Base-by-base conservation (phyloP, 2,329 filamentous ascomycete species). In the Thelonectria rubi region DNA sequence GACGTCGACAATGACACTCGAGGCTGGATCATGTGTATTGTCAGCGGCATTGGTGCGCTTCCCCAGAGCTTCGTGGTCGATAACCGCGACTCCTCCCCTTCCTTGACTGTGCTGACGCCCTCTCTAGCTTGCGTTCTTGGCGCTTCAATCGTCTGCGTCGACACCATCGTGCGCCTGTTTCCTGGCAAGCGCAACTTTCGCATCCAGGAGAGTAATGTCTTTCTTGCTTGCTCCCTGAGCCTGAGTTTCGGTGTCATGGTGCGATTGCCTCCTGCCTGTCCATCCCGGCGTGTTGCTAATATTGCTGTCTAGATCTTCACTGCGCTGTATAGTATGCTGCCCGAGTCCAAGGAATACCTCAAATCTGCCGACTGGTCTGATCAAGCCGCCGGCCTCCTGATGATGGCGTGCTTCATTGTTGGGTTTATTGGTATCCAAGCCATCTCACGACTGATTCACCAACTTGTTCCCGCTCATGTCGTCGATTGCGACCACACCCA, bases 201-300 rank as follows among this genome's bases (percentile, higher is more conserved):
- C 69, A 96, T 99, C 68, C 88, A 96, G 73, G 91, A 97, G 65
- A 97, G 92, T 78, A 94, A 92, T 80, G 83, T 83, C 20, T 99
- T 99, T 75, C 83, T 97, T 5, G 94, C 94, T 1, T 88, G 89
- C 20, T 97, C 94, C 0, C 79, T 98, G 63, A 97, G 94, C 77
- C 79, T 99, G 66, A 97, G 93, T 75, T 97, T 97, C 69, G 94
- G 95, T 45, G 94, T 98, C 47, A 97, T 99, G 93, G 94, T 97
- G 77, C 67, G 86, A 74, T 30, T 21, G 57, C 32, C 14, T 3
- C 37, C n/a, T 21, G 8, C 1, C 18, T 21, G 18, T 15, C 40
- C 18, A 30, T 24, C 26, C n/a, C 30, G 26, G 20, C 39, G 9
- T 20, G 17, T 12, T 43, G 42, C 62, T 71, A 53, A 71, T 50